Evolutionary conservation across 2,329 filamentous ascomycete genomes (phyloP).

Genomic region (Pseudocercospora vitis): DNA sequence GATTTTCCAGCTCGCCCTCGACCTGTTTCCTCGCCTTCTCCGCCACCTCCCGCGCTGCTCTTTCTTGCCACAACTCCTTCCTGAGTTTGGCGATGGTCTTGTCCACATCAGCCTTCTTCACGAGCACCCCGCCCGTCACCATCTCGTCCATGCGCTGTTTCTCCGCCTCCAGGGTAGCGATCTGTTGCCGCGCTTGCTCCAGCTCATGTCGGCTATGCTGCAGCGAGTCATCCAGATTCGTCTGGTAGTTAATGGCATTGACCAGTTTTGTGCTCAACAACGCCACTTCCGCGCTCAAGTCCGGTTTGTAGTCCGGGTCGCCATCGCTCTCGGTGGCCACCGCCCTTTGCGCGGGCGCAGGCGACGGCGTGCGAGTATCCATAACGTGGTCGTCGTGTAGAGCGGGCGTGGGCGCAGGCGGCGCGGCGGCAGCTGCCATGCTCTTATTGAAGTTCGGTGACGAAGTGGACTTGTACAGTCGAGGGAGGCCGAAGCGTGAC

Average conservation of each 20-base stretch:
- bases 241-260: slow-evolving; percentile 96
- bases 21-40: slow-evolving; percentile 77
- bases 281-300: slow-evolving; percentile 74
- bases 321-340: slow-evolving; percentile 26
- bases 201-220: slow-evolving; percentile 81
- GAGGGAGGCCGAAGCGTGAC: slow-evolving; percentile 24
- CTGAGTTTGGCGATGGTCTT: slow-evolving; percentile 45
- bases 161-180: slow-evolving; percentile 67
- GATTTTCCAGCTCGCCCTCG: slow-evolving; percentile 84
- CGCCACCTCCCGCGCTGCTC: slow-evolving; percentile 42
- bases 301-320: slow-evolving; percentile 50
- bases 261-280: slow-evolving; percentile 93
- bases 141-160: slow-evolving; percentile 68
- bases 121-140: slow-evolving; percentile 71
- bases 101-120: slow-evolving; percentile 73
- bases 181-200: slow-evolving; percentile 66
- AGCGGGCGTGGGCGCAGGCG: slow-evolving; percentile 16
- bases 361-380: slow-evolving; percentile 49
- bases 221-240: slow-evolving; percentile 82
- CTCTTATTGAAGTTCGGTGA: slow-evolving; percentile 28
- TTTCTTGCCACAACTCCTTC: slow-evolving; percentile 46
- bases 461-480: slow-evolving; percentile 28
- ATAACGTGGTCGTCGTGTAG: slow-evolving; percentile 31
- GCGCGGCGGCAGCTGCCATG: slow-evolving; percentile 27
- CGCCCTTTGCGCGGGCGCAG: slow-evolving; percentile 21